Base-by-base conservation (phyloP, 2,329 filamentous ascomycete species). In the Didymella arachidicola region DNA sequence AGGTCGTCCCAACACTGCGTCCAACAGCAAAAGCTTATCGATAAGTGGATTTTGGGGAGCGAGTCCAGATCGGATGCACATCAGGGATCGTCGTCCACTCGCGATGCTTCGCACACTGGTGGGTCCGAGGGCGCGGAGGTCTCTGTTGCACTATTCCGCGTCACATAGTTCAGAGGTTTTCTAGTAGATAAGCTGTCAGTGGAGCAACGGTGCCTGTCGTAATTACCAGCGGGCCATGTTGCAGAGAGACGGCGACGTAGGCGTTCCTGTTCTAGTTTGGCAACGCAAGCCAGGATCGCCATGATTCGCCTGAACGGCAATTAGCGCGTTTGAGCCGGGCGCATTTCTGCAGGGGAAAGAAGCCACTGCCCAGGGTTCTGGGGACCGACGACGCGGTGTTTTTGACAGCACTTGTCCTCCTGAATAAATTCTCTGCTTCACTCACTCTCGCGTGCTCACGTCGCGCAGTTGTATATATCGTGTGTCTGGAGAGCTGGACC, bases 61-160 rank as follows among this genome's bases (percentile, higher is more conserved):
- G 34, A 59, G 61, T 63, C 68, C 58, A 70, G 69, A 71, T 64
- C 61, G 39, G 69, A 72, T 72, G 64, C 53, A 58, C 68, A 43
- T 59, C 63, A 66, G 61, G 63, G 63, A 62, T 53, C 46, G 50
- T 53, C 48, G 44, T 47, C 51, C 25, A 46, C 11, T 56, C 30
- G 41, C 32, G 41, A 42, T 46, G 53, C 43, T 16, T 57, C 34
- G 50, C 56, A 34, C 45, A 36, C 10, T 41, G 41, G 45, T 50
- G 39, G 45, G 10, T 32, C 39, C 30, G 16, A 27, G 19, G 32
- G 19, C 45, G 36, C 38, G 22, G 14, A 43, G 14, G 14, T 49
- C 16, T 27, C 12, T 38, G 38, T 7, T 44, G 53, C 53, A 56
- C 38, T 29, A 43, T 1, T 30, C 22, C 22, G 39, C 30, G 22